phyloP scores from a whole-genome alignment of 2,329 filamentous ascomycete species.

The Cladosporium sp. region DNA sequence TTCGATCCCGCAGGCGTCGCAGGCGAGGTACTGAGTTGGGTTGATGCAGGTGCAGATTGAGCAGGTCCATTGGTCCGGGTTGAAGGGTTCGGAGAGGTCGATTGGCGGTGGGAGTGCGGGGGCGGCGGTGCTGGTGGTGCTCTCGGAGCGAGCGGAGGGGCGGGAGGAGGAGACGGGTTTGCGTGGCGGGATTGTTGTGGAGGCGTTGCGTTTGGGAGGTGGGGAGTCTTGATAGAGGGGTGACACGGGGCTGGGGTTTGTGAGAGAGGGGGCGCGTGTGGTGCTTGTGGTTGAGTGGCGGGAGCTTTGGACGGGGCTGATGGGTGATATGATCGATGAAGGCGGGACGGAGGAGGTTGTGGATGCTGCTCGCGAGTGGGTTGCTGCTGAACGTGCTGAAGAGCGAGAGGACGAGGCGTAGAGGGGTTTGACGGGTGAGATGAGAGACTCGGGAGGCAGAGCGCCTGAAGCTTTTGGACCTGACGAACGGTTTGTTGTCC shows the following conservation, averaged over 20 bases:
- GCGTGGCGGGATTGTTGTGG: not conserved
- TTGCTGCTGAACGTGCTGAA: not conserved
- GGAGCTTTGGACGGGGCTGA: conserved; percentile 5
- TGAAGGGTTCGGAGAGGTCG: conserved; percentile 31
- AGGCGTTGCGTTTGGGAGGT: conserved; percentile 11
- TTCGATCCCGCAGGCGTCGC: conserved; percentile 57
- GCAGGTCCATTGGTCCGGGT: conserved; percentile 52
- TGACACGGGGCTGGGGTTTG: conserved; percentile 9
- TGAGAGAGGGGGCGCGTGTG: not conserved
- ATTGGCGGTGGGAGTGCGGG: conserved; percentile 19
- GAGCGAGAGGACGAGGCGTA: not conserved
- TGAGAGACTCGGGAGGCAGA: conserved; percentile 8
- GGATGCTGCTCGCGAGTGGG: not conserved
- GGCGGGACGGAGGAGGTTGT: conserved; percentile 1
- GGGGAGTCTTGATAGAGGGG: conserved; percentile 13
- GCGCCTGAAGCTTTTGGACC: conserved; percentile 1
- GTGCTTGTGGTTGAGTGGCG: not conserved
- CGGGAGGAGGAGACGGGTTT: conserved; percentile 14
- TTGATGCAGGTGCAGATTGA: conserved; percentile 60
- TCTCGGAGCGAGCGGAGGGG: not conserved
- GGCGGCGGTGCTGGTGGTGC: conserved; percentile 9
- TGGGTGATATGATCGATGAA: conserved; percentile 6
- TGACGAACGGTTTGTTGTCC: not conserved
- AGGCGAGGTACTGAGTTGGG: conserved; percentile 54
- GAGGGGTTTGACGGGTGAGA: conserved; percentile 16